These are phyloP conservation scores for Mortierella sp. DNA, from an alignment of 371 early-diverging fungal genomes.

Conservation along the genomic window DNA sequence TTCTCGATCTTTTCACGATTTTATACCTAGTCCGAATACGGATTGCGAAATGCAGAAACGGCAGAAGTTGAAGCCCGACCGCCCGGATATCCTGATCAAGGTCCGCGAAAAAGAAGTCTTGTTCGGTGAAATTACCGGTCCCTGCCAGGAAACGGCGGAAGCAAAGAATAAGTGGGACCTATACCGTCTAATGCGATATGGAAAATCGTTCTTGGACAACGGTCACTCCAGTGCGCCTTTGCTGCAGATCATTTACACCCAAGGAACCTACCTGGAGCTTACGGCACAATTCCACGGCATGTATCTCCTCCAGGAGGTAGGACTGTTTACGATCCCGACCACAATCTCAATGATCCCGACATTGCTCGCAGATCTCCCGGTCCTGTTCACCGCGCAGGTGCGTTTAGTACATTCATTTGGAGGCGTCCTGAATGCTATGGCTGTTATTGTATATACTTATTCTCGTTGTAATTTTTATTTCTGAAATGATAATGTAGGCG, in stretches of 20 bases:
- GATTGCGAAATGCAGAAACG: slow-evolving; percentile 23
- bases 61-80: slow-evolving; percentile 15
- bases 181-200: slow-evolving; percentile 8
- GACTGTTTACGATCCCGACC: not conserved
- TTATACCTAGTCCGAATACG: slow-evolving; percentile 19
- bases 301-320: slow-evolving; percentile 18
- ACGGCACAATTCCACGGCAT: slow-evolving; percentile 9
- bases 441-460: too few relatives aligned
- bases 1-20: not conserved
- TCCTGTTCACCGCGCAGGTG: too few relatives aligned
- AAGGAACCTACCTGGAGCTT: slow-evolving; percentile 13
- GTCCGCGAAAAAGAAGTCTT: slow-evolving; percentile 16
- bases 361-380: too few relatives aligned
- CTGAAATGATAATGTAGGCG: too few relatives aligned
- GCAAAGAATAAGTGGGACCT: slow-evolving; percentile 20
- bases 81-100: slow-evolving; percentile 14
- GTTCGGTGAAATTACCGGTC: slow-evolving; percentile 15
- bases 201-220: slow-evolving; percentile 7
- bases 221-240: slow-evolving; percentile 14
- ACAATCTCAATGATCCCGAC: not conserved
- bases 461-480: too few relatives aligned
- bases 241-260: slow-evolving; percentile 14
- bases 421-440: too few relatives aligned
- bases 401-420: too few relatives aligned
- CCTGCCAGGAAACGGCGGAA: slow-evolving; percentile 5